Conservation (phyloP, 371 early-diverging fungal genomes). For the Gilbertella persicaria region DNA sequence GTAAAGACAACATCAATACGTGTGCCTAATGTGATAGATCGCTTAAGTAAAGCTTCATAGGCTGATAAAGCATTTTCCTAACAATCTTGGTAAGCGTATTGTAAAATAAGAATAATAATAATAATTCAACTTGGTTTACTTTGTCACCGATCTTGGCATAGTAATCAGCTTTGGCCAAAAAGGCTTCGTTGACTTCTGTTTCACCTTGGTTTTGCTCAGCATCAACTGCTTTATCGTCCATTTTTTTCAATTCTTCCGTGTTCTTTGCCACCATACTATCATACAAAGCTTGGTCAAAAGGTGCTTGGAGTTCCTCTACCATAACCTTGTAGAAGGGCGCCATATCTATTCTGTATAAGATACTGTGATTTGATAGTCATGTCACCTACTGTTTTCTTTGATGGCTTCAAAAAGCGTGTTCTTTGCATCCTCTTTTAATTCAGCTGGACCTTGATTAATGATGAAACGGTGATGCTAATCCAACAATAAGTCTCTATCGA, state of each 20-base stretch:
- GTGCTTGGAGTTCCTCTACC: constrained; percentile 63
- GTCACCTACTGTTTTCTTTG: constrained; percentile 68
- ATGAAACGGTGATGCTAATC: constrained; percentile 75
- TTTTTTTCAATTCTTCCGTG: constrained; percentile 68
- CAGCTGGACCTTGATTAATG: constrained; percentile 64
- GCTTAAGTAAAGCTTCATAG: constrained; percentile 80
- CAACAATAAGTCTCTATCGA: neutral
- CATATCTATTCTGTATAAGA: constrained; percentile 67
- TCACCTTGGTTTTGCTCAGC: constrained; percentile 93
- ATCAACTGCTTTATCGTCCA: constrained; percentile 85
- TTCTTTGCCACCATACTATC: constrained; percentile 67
- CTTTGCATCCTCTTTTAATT: constrained; percentile 62
- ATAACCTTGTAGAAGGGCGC: constrained; percentile 77
- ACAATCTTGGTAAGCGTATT: neutral
- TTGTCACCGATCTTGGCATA: constrained; percentile 94
- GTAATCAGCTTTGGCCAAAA: constrained; percentile 91
- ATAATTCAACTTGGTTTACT: constrained; percentile 40
- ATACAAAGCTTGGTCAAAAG: constrained; percentile 57
- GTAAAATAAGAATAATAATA: neutral
- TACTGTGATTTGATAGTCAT: neutral
- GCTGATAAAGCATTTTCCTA: constrained; percentile 86
- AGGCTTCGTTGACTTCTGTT: constrained; percentile 90
- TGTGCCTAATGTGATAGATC: constrained; percentile 88
- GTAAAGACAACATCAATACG: constrained; percentile 93
- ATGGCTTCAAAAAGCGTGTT: constrained; percentile 62